Percentiles rank a stretch among this genome's conserved stretches.
phyloP scores from a whole-genome alignment of 2,329 filamentous ascomycete genomes.

The Diaporthe vaccinii region DNA sequence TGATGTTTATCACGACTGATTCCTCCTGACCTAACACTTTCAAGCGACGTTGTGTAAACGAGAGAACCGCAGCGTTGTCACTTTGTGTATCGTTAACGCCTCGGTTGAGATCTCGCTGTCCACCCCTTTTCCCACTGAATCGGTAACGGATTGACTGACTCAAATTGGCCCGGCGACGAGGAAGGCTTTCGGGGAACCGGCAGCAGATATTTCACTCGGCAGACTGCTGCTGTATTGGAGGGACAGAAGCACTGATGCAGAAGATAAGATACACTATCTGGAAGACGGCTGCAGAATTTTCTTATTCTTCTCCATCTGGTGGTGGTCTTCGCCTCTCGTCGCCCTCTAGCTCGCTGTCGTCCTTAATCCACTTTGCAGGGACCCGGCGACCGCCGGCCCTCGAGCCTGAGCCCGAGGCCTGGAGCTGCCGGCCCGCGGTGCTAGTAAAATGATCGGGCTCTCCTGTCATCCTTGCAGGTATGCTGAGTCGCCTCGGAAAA shows the following conservation, averaged over 20 bases:
- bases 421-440: constrained; percentile 13
- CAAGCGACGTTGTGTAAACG: not conserved
- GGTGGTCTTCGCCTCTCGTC: constrained; percentile 28
- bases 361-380: constrained; percentile 33
- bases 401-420: not conserved
- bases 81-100: not conserved
- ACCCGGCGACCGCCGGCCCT: constrained; percentile 35
- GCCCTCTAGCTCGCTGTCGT: constrained; percentile 33
- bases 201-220: not conserved
- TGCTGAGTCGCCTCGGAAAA: constrained; percentile 20
- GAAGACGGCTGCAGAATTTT: constrained; percentile 31
- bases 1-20: not conserved
- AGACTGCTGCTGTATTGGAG: not conserved
- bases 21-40: not conserved
- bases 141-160: constrained; percentile 25
- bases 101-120: not conserved
- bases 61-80: not conserved
- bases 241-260: not conserved
- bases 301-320: constrained; percentile 33
- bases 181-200: not conserved
- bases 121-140: constrained; percentile 20
- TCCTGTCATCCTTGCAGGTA: constrained; percentile 25
- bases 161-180: constrained; percentile 9
- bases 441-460: not conserved
- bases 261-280: not conserved